These are phyloP conservation scores for Fagus sylvatica DNA, from an alignment of 306 rosid species.

Conservation along the genomic window DNA sequence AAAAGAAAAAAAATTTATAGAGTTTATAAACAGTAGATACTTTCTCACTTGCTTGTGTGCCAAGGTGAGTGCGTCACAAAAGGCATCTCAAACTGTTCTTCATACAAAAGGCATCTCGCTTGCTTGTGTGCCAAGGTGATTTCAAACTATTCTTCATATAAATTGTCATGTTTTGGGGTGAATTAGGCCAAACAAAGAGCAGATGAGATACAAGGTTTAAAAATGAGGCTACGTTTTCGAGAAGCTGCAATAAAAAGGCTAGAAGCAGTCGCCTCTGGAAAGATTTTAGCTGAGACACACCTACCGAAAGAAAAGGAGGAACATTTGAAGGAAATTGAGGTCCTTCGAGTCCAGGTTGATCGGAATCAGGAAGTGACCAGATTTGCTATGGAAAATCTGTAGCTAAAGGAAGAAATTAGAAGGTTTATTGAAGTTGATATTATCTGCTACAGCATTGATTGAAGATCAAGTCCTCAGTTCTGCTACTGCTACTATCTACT, in stretches of 20 bases:
- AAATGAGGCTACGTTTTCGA: constrained; percentile 93
- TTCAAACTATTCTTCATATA: constrained; percentile 14
- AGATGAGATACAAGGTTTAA: constrained; percentile 87
- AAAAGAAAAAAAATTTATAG: no score
- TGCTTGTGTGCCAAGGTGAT: not conserved
- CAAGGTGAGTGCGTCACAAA: no score
- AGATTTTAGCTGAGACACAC: constrained; percentile 89
- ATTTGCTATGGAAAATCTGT: constrained; percentile 97
- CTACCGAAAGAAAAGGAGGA: constrained; percentile 87
- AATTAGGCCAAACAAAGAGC: constrained; percentile 92
- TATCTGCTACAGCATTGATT: no score
- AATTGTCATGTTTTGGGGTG: constrained; percentile 35
- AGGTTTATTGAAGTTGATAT: no score
- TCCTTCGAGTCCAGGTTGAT: constrained; percentile 73
- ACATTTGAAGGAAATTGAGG: constrained; percentile 83
- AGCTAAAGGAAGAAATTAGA: constrained; percentile 89
- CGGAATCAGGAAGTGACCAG: constrained; percentile 93
- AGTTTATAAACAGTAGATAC: no score
- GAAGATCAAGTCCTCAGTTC: no score
- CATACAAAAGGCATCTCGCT: no score
- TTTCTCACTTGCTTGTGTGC: no score
- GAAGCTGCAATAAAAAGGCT: constrained; percentile 89
- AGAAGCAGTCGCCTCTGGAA: constrained; percentile 82
- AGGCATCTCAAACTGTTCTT: no score
- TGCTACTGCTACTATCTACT: no score